Percentiles rank a stretch among this genome's conserved stretches.
phyloP scores from a whole-genome alignment of 352 stramenopile species.

The Pythium grandisporangium region DNA sequence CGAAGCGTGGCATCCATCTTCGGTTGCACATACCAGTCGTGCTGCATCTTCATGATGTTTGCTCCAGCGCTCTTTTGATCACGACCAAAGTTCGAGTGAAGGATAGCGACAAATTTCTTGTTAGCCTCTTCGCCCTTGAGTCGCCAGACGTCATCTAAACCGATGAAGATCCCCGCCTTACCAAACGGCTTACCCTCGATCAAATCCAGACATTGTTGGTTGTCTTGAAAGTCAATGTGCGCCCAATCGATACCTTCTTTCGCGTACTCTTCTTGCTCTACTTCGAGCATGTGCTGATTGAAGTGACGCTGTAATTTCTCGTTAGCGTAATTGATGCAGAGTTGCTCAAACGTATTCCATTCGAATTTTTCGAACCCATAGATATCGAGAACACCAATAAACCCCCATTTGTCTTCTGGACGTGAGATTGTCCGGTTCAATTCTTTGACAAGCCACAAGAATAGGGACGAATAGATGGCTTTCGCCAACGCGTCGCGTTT shows the following conservation, averaged over 20 bases:
- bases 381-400: conserved; percentile 96
- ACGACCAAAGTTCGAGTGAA: conserved; percentile 78
- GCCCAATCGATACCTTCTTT: conserved; percentile 93
- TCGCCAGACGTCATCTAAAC: conserved; percentile 94
- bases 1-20: conserved; percentile 86
- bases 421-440: conserved; percentile 87
- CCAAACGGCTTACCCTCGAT: conserved; percentile 88
- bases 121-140: conserved; percentile 91
- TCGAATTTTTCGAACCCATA: conserved; percentile 98
- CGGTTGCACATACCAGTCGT: conserved; percentile 86
- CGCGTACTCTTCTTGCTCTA: conserved; percentile 97
- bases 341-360: conserved; percentile 94
- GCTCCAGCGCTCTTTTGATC: conserved; percentile 35
- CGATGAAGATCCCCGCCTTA: conserved; percentile 89
- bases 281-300: conserved; percentile 95
- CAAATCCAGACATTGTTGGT: conserved; percentile 90
- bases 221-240: conserved; percentile 91
- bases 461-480: conserved; percentile 89
- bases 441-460: conserved; percentile 86
- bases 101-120: conserved; percentile 85
- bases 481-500: conserved; percentile 89
- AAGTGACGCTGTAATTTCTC: conserved; percentile 92
- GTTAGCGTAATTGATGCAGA: conserved; percentile 96
- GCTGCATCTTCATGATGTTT: conserved; percentile 57
- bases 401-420: conserved; percentile 75